Evolutionary conservation across 257 asterid genomes (phyloP).

Genomic region (Solanum pennellii): DNA sequence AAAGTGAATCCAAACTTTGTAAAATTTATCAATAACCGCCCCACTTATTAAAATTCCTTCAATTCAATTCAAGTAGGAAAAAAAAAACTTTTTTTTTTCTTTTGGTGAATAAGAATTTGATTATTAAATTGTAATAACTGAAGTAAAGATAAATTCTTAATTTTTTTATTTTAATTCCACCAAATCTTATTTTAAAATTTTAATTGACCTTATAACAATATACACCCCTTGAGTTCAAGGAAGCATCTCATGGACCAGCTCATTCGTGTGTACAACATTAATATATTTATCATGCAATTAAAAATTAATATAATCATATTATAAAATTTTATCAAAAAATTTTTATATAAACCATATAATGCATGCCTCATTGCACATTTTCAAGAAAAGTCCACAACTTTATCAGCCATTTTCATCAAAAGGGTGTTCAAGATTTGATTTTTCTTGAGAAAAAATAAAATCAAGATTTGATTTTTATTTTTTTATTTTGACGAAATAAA

Average conservation of each 20-base stretch:
- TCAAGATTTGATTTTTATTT: not conserved
- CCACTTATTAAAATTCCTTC: not conserved
- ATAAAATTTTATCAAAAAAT: not conserved
- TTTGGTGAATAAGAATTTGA: not conserved
- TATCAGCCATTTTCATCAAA: not conserved
- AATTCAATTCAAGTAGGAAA: not conserved
- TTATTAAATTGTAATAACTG: not conserved
- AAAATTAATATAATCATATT: not conserved
- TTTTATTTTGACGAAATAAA: not conserved
- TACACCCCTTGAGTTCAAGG: not conserved
- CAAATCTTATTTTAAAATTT: not conserved
- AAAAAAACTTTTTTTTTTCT: not conserved
- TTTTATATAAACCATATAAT: not conserved
- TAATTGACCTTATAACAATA: not conserved
- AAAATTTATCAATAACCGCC: not conserved
- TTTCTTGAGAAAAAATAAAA: not conserved
- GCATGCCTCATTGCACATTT: conserved; percentile 1
- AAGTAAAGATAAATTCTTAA: not conserved
- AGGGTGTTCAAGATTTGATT: not conserved
- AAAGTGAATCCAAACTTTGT: not conserved
- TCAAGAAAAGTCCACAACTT: not conserved
- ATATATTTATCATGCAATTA: not conserved
- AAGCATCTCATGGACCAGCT: not conserved
- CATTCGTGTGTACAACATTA: not conserved
- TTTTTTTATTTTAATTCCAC: not conserved